Evolutionary conservation across 2,329 filamentous ascomycete genomes (phyloP), one percentile per base, ranked within the genome.

Genomic region (Tothia fuscella): DNA sequence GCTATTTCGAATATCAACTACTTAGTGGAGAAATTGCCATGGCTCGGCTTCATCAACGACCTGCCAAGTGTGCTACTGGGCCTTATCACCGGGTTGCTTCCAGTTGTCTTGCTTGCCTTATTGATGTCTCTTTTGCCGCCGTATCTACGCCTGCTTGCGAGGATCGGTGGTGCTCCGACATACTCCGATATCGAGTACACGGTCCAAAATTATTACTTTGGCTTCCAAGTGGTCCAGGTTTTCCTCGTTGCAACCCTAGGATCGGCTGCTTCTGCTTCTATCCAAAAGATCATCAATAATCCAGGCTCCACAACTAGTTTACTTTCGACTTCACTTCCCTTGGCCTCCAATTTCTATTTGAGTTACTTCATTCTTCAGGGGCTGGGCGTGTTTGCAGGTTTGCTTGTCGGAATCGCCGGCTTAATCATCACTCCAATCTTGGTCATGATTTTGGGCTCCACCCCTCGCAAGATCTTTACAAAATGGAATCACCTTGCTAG

Each of bases 1-100:
- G 65, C 78, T 24, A 80, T 95, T 52, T 93, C 87, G 44, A 94
- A 96, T 60, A 74, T 98, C 51, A 71, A 76, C 45, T 78, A 73
- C 46, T 64, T 95, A 28, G 58, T 59, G 3, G 40, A 51, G 3
- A 48, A 49, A 35, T 62, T 55, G 43, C 38, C 51, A 2, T 67
- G 59, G 55, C 55, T 68, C 10, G 44, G 48, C 20, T 68, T 63
- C 56, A 62, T 68, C 44, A 52, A 61, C 32, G 46, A 56, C 10
- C 62, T 68, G 14, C 63, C 64, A 2, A 24, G 28, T 1, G 54
- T 57, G 10, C 60, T 66, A 26, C 50, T 65, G 2, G 65, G 65
- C 49, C 57, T 68, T 4, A 49, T 68, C n/a, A 66, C 62, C 22
- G 65, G 65, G 51, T 56, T 68, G 4, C 53, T 68, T 4, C 65